A percentile compares a stretch with the other conserved stretches of the same genome.
Conservation (phyloP, 2,329 filamentous ascomycete species). For the Aspergillus tanneri region DNA sequence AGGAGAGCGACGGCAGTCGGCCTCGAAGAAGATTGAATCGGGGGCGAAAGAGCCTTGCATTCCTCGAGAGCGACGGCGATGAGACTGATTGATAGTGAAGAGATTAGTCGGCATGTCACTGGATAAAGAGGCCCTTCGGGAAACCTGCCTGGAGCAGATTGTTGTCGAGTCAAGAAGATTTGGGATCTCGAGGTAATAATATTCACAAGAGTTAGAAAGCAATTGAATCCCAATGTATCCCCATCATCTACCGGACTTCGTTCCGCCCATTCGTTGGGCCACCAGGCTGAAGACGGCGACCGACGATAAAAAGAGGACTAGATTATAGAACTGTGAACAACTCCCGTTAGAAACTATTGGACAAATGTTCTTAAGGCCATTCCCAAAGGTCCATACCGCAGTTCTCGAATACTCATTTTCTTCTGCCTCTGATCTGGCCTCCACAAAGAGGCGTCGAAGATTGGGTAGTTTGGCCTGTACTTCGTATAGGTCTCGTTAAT, state of each 20-base stretch:
- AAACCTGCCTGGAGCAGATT: constrained; percentile 13
- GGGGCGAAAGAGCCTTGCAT: constrained; percentile 51
- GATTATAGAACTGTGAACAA: constrained; percentile 76
- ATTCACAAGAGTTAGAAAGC: not conserved
- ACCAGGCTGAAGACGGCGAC: constrained; percentile 91
- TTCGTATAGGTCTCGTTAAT: too few relatives aligned
- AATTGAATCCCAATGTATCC: not conserved
- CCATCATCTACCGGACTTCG: constrained; percentile 37
- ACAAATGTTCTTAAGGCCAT: not conserved
- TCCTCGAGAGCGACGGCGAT: constrained; percentile 69
- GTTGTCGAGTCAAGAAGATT: not conserved
- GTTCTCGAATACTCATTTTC: constrained; percentile 92
- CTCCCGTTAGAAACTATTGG: constrained; percentile 11
- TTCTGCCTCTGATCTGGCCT: constrained; percentile 87
- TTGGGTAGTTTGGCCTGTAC: constrained; percentile 70
- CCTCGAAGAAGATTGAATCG: constrained; percentile 43
- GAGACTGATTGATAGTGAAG: constrained; percentile 52
- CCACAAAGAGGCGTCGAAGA: constrained; percentile 91
- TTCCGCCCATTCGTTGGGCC: constrained; percentile 73
- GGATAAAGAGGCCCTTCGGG: not conserved
- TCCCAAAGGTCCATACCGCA: constrained; percentile 62
- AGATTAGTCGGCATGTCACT: not conserved
- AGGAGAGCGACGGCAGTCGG: constrained; percentile 40
- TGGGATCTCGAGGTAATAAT: constrained; percentile 7
- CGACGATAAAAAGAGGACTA: constrained; percentile 93